Conservation (phyloP, 2,329 filamentous ascomycete genomes). For the Microdochium trichocladiopsis region DNA sequence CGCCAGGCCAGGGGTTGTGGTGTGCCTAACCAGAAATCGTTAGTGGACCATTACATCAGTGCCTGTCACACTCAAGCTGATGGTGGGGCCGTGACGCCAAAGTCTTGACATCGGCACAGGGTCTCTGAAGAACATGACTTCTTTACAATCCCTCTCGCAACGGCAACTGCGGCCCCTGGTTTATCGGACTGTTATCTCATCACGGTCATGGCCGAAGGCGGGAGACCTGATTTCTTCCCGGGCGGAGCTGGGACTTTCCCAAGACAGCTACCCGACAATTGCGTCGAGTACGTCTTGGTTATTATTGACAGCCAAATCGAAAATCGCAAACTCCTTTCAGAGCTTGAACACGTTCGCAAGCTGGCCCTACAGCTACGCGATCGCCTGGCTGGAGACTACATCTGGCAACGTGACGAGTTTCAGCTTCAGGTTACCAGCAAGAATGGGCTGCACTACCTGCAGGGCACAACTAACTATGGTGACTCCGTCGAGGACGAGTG, state of each 20-base stretch:
- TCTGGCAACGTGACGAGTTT: constrained; percentile 89
- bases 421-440: constrained; percentile 57
- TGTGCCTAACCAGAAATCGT: no score
- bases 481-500: constrained; percentile 97
- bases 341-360: constrained; percentile 67
- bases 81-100: no score
- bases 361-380: constrained; percentile 56
- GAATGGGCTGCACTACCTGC: constrained; percentile 54
- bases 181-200: neutral
- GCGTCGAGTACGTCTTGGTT: constrained; percentile 78
- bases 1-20: no score
- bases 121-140: no score
- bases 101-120: no score
- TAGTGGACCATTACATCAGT: no score
- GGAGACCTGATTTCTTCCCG: constrained; percentile 16
- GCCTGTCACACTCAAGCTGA: no score
- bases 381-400: constrained; percentile 70
- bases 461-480: constrained; percentile 77
- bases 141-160: no score
- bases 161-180: no score
- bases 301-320: constrained; percentile 53
- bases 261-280: constrained; percentile 65
- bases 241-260: constrained; percentile 21
- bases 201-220: constrained; percentile 12
- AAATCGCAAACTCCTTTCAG: constrained; percentile 50